These are phyloP conservation scores for Rhynchospora breviuscula DNA, from an alignment of 176 grass and related monocot genomes.

Conservation along the genomic window DNA sequence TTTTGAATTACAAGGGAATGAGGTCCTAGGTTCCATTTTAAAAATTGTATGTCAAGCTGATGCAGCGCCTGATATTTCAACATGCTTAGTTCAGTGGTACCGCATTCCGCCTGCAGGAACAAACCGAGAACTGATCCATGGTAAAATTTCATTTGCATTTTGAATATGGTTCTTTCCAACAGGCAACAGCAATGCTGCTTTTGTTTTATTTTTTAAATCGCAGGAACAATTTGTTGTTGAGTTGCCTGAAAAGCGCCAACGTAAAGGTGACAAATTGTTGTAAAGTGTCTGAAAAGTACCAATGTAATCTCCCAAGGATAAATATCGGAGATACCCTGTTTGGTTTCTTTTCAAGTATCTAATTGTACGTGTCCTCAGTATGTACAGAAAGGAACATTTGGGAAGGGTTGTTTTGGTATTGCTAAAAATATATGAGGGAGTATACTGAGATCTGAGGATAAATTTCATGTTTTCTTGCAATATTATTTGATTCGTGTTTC, in stretches of 20 bases:
- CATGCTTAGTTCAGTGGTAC: conserved; percentile 69
- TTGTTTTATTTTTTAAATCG: not conserved
- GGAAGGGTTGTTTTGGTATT: not conserved
- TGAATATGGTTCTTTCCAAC: not conserved
- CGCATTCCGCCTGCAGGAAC: conserved; percentile 50
- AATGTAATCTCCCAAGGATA: not conserved
- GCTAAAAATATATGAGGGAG: not conserved
- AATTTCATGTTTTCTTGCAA: not conserved
- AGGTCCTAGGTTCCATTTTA: conserved; percentile 70
- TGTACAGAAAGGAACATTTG: not conserved
- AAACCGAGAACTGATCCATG: conserved; percentile 56
- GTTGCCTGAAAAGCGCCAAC: not conserved
- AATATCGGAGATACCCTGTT: not conserved
- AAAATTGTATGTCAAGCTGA: conserved; percentile 57
- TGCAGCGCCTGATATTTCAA: conserved; percentile 42
- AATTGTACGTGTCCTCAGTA: not conserved
- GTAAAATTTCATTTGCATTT: conserved; percentile 33
- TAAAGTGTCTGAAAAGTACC: not conserved
- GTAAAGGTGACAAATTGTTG: not conserved
- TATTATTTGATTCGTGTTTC: not conserved
- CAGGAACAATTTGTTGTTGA: not conserved
- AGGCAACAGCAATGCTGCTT: not conserved
- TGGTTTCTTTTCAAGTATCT: not conserved
- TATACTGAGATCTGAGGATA: not conserved
- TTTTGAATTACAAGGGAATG: conserved; percentile 71